phyloP scores from a whole-genome alignment of 1,284 basidiomycete genomes.

The Amylostereum areolatum region DNA sequence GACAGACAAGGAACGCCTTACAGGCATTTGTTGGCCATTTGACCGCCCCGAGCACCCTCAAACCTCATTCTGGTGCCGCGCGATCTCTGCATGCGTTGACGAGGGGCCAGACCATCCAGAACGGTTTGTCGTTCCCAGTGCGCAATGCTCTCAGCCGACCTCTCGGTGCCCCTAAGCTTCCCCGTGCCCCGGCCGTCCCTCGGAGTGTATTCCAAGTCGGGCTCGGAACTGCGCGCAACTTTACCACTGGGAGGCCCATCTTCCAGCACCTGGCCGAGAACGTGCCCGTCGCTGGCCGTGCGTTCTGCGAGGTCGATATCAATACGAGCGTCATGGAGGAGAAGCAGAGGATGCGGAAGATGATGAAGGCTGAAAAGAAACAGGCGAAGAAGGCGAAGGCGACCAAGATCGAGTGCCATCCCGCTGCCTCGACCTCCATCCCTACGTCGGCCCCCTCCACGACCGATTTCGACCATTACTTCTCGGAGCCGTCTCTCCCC shows the following conservation, averaged over 20 bases:
- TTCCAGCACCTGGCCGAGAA: constrained; percentile 75
- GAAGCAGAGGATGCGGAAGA: constrained; percentile 4
- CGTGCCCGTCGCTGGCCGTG: constrained; percentile 61
- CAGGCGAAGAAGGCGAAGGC: constrained; percentile 9
- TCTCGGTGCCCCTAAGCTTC: constrained; percentile 43
- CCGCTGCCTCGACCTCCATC: constrained; percentile 5
- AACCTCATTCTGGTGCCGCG: constrained; percentile 25
- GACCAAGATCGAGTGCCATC: constrained; percentile 6
- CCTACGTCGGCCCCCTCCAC: constrained; percentile 10
- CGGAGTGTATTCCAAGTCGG: constrained; percentile 58
- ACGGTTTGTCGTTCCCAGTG: constrained; percentile 37
- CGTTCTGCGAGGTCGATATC: constrained; percentile 67
- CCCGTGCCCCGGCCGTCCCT: constrained; percentile 44
- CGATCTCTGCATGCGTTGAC: constrained; percentile 33
- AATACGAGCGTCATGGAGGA: constrained; percentile 32
- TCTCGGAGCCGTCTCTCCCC: constrained; percentile 33
- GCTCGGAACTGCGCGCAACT: constrained; percentile 65
- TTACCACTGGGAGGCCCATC: constrained; percentile 62
- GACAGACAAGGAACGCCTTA: constrained; percentile 47
- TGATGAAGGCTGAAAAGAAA: constrained; percentile 6
- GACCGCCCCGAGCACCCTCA: constrained; percentile 47
- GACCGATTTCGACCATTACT: constrained; percentile 57
- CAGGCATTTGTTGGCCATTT: constrained; percentile 52
- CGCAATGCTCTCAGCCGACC: constrained; percentile 38
- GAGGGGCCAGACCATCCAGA: constrained; percentile 26